Percentiles rank a stretch among this genome's conserved stretches.
phyloP scores from a whole-genome alignment of 257 asterid species.

The Capsicum rhomboideum region DNA sequence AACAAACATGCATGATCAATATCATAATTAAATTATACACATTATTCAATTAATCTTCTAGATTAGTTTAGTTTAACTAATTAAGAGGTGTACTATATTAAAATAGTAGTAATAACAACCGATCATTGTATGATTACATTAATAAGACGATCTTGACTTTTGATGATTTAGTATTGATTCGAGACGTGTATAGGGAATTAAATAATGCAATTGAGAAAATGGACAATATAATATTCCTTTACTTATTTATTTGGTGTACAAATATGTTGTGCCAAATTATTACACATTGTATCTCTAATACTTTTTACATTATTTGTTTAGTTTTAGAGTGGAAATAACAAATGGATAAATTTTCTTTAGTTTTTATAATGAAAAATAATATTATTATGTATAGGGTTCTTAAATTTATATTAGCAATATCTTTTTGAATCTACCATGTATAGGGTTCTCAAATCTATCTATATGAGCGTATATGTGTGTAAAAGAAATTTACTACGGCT shows the following conservation, averaged over 20 bases:
- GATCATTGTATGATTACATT: not conserved
- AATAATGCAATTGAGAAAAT: not conserved
- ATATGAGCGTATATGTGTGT: not conserved
- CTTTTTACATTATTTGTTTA: not conserved
- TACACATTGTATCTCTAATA: not conserved
- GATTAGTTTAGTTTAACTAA: not conserved
- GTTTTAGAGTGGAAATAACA: not conserved
- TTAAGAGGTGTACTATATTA: not conserved
- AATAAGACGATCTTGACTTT: not conserved
- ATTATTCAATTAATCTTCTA: not conserved
- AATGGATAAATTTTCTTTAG: not conserved
- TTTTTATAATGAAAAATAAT: not conserved
- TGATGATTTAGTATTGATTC: not conserved
- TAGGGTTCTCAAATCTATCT: not conserved
- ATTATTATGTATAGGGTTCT: not conserved
- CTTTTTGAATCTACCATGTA: not conserved
- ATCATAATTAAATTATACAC: not conserved
- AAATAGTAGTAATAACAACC: not conserved
- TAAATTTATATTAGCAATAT: not conserved
- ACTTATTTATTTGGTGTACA: not conserved
- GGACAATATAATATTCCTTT: not conserved
- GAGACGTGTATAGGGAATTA: not conserved
- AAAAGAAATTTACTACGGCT: not conserved
- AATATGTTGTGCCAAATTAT: not conserved
- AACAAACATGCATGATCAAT: not conserved